Percentiles rank a stretch among this genome's conserved stretches.
Conservation (phyloP, 1,284 basidiomycete species). For the Cerrena zonata region DNA sequence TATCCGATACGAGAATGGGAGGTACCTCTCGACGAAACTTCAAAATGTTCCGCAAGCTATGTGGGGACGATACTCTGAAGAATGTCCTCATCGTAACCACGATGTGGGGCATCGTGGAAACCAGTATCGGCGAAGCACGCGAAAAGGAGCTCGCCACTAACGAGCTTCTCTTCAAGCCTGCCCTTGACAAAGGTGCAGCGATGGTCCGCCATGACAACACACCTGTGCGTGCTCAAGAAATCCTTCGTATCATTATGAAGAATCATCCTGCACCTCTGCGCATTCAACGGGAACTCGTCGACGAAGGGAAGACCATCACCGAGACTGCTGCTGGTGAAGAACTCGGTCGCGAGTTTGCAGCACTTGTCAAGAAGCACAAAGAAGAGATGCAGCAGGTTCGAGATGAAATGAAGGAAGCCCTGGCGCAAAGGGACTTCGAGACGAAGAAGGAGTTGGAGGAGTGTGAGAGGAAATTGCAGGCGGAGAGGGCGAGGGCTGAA, state of each 20-base stretch:
- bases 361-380: conserved; percentile 7
- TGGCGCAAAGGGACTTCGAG: conserved; percentile 5
- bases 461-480: conserved; percentile 1
- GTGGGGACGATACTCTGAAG: conserved; percentile 41
- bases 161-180: conserved; percentile 13
- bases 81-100: conserved; percentile 49
- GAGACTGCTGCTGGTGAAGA: conserved; percentile 12
- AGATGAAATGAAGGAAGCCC: conserved; percentile 9
- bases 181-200: conserved; percentile 16
- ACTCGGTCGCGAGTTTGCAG: conserved; percentile 9
- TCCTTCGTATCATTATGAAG: conserved; percentile 9
- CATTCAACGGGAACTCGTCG: conserved; percentile 19
- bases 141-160: conserved; percentile 12
- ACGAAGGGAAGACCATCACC: conserved; percentile 13
- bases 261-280: conserved; percentile 10
- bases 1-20: conserved; percentile 44
- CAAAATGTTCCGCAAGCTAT: conserved; percentile 43
- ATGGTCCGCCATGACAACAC: conserved; percentile 16
- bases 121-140: conserved; percentile 5
- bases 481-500: conserved; percentile 1
- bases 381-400: conserved; percentile 8
- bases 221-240: conserved; percentile 7
- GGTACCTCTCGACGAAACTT: conserved; percentile 46
- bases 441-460: conserved; percentile 9
- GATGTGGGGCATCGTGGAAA: conserved; percentile 43